Evolutionary conservation across 1,284 basidiomycete genomes (phyloP).

Genomic region (Abortiporus biennis): DNA sequence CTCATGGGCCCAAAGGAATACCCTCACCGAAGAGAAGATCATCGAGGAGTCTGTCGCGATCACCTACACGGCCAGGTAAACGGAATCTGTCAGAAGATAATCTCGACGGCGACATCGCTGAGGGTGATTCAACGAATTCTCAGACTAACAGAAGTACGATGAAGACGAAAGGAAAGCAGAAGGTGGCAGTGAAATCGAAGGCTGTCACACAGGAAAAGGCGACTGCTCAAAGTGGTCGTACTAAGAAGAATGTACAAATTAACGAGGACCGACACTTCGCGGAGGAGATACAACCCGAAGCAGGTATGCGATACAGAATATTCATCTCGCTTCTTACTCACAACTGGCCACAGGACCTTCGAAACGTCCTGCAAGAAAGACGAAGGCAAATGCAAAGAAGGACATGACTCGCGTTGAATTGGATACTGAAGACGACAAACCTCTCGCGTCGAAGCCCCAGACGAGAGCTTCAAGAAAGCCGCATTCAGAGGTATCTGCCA

Average conservation of each 20-base stretch:
- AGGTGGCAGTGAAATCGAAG: not conserved
- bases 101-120: not conserved
- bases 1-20: constrained; percentile 14
- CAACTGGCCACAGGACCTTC: not conserved
- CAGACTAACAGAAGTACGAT: not conserved
- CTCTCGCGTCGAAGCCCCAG: not conserved
- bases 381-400: not conserved
- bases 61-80: not conserved
- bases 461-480: not conserved
- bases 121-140: not conserved
- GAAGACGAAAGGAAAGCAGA: not conserved
- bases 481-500: not conserved
- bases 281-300: not conserved
- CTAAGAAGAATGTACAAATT: not conserved
- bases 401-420: not conserved
- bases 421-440: not conserved
- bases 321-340: not conserved
- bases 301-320: not conserved
- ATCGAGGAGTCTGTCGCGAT: not conserved
- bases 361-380: not conserved
- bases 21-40: constrained; percentile 8
- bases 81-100: not conserved
- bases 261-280: not conserved
- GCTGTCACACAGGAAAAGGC: not conserved
- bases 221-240: not conserved